Evolutionary conservation across 2,329 filamentous ascomycete species (phyloP).

Genomic region (Stagonosporopsis vannaccii): DNA sequence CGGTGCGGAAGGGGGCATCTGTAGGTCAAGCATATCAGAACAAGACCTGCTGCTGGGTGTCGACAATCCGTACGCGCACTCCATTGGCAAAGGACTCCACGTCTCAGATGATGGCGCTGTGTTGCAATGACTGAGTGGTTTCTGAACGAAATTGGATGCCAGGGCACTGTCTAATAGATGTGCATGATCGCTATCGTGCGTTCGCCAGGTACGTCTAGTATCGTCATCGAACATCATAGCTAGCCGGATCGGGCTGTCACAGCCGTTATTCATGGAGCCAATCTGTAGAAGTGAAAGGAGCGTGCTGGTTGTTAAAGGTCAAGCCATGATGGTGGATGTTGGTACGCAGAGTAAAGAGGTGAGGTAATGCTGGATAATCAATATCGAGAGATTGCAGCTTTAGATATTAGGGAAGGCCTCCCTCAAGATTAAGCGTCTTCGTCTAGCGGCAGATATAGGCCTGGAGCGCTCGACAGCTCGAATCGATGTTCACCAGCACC

Average conservation of each 20-base stretch:
- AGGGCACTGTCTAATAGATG: background rate
- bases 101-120: background rate
- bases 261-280: background rate
- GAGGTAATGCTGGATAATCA: background rate
- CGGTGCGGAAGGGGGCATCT: background rate
- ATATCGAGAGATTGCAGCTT: background rate
- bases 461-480: background rate
- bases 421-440: background rate
- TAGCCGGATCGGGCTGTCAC: background rate
- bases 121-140: background rate
- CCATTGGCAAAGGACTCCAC: constrained; percentile 4
- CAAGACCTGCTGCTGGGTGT: constrained; percentile 12
- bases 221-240: constrained; percentile 4
- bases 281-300: background rate
- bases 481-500: background rate
- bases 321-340: background rate
- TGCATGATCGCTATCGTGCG: background rate
- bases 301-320: background rate
- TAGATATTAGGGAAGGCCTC: background rate
- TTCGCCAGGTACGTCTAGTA: background rate
- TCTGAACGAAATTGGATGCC: background rate
- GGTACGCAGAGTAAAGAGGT: background rate
- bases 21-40: constrained; percentile 3
- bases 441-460: background rate
- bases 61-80: constrained; percentile 1